These are phyloP conservation scores for Leptosphaerulina australis DNA, from an alignment of 2,329 filamentous ascomycete genomes.

Conservation along the genomic window DNA sequence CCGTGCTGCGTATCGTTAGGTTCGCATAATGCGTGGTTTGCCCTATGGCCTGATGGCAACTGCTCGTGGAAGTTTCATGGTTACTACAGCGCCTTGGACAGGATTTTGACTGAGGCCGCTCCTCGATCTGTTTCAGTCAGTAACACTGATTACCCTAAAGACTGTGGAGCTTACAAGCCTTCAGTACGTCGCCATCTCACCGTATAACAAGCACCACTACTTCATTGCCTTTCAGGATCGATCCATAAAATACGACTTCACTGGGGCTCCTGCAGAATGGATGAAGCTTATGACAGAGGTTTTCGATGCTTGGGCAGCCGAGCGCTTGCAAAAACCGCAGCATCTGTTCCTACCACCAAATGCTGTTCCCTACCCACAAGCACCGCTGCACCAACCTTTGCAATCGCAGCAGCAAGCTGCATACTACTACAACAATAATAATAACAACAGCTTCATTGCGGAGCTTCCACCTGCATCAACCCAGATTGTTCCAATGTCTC, in stretches of 20 bases:
- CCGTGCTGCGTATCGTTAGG: constrained; percentile 41
- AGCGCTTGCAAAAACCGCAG: constrained; percentile 30
- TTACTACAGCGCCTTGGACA: constrained; percentile 35
- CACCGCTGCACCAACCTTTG: constrained; percentile 8
- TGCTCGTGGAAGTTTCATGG: constrained; percentile 44
- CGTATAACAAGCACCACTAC: constrained; percentile 42
- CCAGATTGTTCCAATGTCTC: constrained; percentile 17
- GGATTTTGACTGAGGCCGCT: constrained; percentile 34
- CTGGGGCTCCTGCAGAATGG: constrained; percentile 40
- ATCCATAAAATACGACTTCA: constrained; percentile 45
- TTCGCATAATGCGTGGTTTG: constrained; percentile 42
- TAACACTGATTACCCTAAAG: background rate
- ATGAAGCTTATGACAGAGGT: constrained; percentile 44
- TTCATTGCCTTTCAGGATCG: constrained; percentile 42
- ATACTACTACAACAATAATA: constrained; percentile 16
- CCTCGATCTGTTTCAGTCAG: constrained; percentile 39
- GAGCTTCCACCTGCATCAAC: background rate
- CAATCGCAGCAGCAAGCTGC: constrained; percentile 17
- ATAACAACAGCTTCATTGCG: constrained; percentile 8
- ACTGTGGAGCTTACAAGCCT: background rate
- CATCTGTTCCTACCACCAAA: constrained; percentile 9
- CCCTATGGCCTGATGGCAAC: constrained; percentile 41
- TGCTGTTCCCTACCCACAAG: constrained; percentile 11
- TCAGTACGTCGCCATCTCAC: constrained; percentile 44
- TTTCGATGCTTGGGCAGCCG: constrained; percentile 38